Percentiles rank a stretch among this genome's conserved stretches.
phyloP scores from a whole-genome alignment of 345 rosid species.

The Eucalyptus brandiana region DNA sequence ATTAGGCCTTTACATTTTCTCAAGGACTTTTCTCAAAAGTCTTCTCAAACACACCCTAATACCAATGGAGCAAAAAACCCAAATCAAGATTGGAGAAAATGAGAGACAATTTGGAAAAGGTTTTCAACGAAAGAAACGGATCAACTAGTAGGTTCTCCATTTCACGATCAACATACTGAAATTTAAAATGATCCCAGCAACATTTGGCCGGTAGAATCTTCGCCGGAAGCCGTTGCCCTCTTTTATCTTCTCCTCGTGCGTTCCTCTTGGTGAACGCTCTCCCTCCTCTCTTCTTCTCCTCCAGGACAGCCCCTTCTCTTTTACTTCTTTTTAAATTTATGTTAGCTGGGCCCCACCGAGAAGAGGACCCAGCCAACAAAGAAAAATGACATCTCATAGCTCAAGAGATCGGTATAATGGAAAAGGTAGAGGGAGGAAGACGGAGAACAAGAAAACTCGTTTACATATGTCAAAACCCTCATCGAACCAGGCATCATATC shows the following conservation, averaged over 20 bases:
- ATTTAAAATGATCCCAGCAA: not conserved
- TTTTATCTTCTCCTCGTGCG: not conserved
- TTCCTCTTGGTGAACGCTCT: not conserved
- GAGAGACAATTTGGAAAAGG: not conserved
- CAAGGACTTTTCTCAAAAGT: too few species aligned
- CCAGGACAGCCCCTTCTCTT: not conserved
- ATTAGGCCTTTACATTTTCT: too few species aligned
- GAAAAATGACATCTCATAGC: not conserved
- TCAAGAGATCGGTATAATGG: not conserved
- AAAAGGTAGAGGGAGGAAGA: not conserved
- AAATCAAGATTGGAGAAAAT: not conserved
- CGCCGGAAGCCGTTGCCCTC: not conserved
- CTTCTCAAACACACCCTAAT: too few species aligned
- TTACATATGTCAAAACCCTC: not conserved
- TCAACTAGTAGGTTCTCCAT: not conserved
- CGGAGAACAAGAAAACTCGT: not conserved
- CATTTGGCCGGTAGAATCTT: not conserved
- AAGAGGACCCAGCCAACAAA: not conserved
- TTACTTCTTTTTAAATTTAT: too few species aligned
- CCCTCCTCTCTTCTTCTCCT: not conserved
- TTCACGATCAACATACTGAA: not conserved
- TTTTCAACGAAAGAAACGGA: not conserved
- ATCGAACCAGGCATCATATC: not conserved
- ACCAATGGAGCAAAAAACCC: not conserved
- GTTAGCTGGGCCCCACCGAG: too few species aligned